Base-by-base conservation (phyloP, 2,329 filamentous ascomycete genomes). In the Diaporthe citrichinensis region DNA sequence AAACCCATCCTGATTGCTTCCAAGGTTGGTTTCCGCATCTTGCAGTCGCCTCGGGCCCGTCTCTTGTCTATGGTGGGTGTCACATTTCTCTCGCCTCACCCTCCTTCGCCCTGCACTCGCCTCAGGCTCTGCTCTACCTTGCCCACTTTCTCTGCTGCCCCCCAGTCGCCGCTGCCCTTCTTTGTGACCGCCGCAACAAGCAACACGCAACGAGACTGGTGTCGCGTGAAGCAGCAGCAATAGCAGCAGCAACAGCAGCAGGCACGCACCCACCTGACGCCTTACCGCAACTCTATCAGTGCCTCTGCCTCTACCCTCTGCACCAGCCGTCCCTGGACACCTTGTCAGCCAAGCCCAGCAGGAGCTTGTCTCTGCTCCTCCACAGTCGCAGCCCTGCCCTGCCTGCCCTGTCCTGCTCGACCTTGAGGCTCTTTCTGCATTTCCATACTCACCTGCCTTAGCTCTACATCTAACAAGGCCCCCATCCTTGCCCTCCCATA, bases 291-390 rank as follows among this genome's bases (percentile, higher is more conserved):
- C 55, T 57, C 72, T n/a, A 65, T 41, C 72, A 39, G 59, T 31
- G 55, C 53, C 62, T 55, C 59, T 61, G 41, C 44, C 58, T 74
- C 34, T 59, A 20, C 46, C 49, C 49, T 34, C 20, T 57, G 51
- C 34, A 49, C 51, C 55, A 49, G 53, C 57, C 34, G 31, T 51
- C 55, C 46, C 59, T 65, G 44, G 62, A 72, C 72, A 59, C 71
- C 76, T 55, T 25, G 59, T 65, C 62, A 72, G 76, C 73, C 65
- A 75, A 61, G 71, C 57, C 69, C n/a, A 73, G 71, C 62, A 77
- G 69, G 73, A 77, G 73, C 69, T 75, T 77, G 73, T 67, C 34
- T 58, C 53, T 53, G 76, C 72, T 67, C 75, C 72, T 73, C 73
- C 61, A 73, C 69, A 51, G 31, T 67, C n/a, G 39, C 57, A 23